Evolutionary conservation across 1,284 basidiomycete genomes (phyloP).

Genomic region (Peniophora sp.): DNA sequence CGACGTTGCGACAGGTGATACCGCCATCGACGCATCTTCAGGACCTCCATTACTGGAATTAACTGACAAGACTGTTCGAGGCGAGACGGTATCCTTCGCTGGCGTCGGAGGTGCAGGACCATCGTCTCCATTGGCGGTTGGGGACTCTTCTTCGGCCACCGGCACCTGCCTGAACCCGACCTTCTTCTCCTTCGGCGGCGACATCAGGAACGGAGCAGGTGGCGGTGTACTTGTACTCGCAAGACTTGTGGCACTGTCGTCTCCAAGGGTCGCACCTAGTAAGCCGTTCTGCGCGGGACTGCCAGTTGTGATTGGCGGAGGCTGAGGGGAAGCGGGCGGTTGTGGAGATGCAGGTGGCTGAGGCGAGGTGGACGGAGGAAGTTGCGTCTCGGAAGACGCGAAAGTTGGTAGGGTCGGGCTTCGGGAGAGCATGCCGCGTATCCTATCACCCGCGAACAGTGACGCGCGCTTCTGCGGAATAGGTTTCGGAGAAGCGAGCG

Average conservation of each 20-base stretch:
- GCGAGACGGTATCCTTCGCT: not conserved
- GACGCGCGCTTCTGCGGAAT: constrained; percentile 6
- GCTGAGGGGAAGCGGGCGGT: no score
- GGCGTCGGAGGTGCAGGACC: constrained; percentile 1
- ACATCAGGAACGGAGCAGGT: not conserved
- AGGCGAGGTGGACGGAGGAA: not conserved
- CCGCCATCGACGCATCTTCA: no score
- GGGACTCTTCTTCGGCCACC: not conserved
- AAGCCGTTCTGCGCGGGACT: not conserved
- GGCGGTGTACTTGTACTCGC: not conserved
- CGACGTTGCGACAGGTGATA: no score
- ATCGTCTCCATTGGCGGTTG: not conserved
- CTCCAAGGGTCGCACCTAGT: not conserved
- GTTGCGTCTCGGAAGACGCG: constrained; percentile 1
- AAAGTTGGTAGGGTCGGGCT: constrained; percentile 12
- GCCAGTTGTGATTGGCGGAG: not conserved
- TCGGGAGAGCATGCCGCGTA: constrained; percentile 21
- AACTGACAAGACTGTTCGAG: no score
- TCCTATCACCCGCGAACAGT: constrained; percentile 14
- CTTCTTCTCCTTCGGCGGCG: not conserved
- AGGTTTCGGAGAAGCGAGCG: constrained; percentile 7
- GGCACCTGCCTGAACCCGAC: constrained; percentile 2
- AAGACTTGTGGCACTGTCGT: not conserved
- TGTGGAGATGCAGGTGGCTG: not conserved
- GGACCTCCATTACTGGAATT: no score